Percentiles rank a stretch among this genome's conserved stretches.
Evolutionary conservation across 768 basidiomycete genomes (phyloP).

Genomic region (Boletus huronensis): DNA sequence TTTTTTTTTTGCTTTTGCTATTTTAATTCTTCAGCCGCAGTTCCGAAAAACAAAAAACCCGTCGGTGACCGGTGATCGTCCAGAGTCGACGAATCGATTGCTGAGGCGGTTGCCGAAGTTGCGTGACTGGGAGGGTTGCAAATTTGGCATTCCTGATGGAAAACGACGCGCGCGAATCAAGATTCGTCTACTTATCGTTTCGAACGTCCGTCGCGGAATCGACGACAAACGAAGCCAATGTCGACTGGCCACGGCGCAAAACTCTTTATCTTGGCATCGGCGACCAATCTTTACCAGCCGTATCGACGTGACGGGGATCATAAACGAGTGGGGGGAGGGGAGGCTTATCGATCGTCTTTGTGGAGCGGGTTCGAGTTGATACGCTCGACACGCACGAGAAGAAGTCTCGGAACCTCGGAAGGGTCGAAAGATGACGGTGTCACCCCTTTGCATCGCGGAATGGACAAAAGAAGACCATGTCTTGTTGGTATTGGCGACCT

Average conservation of each 20-base stretch:
- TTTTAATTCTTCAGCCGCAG: neutral
- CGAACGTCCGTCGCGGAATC: neutral
- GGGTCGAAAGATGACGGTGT: neutral
- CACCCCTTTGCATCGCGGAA: neutral
- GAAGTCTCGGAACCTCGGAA: neutral
- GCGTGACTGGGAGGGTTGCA: neutral
- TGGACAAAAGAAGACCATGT: neutral
- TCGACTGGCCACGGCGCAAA: neutral
- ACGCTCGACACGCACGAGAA: neutral
- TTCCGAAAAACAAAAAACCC: neutral
- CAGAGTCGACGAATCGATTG: neutral
- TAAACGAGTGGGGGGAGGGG: neutral
- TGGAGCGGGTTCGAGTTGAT: neutral
- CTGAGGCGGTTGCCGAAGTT: neutral
- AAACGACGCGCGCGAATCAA: neutral
- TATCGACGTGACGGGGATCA: neutral
- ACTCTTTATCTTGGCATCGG: neutral
- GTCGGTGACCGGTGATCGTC: neutral
- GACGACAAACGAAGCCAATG: neutral
- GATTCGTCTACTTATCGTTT: neutral
- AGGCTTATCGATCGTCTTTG: neutral
- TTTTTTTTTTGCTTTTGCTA: neutral
- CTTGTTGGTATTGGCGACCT: neutral
- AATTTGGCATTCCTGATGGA: neutral
- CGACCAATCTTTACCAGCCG: neutral